Base-by-base conservation (phyloP, 2,329 filamentous ascomycete genomes). In the Rasamsonia emersonii region DNA sequence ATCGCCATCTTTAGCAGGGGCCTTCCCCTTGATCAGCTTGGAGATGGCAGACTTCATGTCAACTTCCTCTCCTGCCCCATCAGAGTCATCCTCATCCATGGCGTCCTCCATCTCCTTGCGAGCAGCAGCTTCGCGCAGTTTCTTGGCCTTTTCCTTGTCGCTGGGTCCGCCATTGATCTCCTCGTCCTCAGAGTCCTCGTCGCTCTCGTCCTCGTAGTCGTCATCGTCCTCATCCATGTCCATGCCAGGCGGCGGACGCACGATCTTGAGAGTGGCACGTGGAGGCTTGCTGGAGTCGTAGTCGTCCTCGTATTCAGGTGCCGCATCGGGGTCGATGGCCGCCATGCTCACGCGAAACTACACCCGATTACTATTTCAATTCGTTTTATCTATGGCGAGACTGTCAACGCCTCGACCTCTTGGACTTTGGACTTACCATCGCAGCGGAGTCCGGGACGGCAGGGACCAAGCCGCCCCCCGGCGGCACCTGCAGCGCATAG, bases 261-360 rank as follows among this genome's bases (percentile, higher is more conserved):
- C 73, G 47, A 98, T 73, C 68, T 91, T 94, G 51, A 98, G 70
- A 31, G 91, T 98, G 33, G 91, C 82, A 49, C 88, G 82, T 49
- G 79, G 74, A 40, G 77, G 62, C 36, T 65, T 61, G 49, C 74
- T 74, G 38, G 74, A 62, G 51, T 79, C 76, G 49, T 70, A 72
- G 32, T 73, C 71, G 36, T 71, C 70, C 46, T 79, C 77, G 37
- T 70, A 70, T 59, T 85, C 73, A 20, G 79, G 73, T 48, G 77
- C 71, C 50, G 83, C 83, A 52, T 77, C 86, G 37, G 91, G 91
- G 59, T 98, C 89, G 59, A 98, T 81, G 45, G 91, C 91, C 52
- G 93, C 91, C 91, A 98, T 98, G 53, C 88, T 96, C 56, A 98
- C 86, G 59, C 86, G 86, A 68, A 95, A 93, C 88, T 94, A 52